phyloP scores from a whole-genome alignment of 345 rosid genomes.

The Rhodamnia rubescens region DNA sequence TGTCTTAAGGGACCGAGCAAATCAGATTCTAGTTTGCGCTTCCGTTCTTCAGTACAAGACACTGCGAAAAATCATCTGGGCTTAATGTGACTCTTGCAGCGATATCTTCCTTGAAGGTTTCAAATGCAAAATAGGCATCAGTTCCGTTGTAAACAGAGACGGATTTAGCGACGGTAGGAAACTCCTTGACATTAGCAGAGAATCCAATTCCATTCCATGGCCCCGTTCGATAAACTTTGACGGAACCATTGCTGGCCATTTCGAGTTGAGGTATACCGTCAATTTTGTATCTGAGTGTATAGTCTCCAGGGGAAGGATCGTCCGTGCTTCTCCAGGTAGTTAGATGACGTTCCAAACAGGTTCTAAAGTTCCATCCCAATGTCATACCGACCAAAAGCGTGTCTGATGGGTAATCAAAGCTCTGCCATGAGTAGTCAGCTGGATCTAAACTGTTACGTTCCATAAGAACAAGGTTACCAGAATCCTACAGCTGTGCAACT shows the following conservation, averaged over 20 bases:
- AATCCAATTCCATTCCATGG: conserved; percentile 27
- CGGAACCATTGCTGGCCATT: not conserved
- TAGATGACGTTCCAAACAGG: not conserved
- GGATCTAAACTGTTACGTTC: not conserved
- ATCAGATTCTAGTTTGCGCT: not conserved
- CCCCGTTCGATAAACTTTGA: not conserved
- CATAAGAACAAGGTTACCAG: conserved; percentile 20
- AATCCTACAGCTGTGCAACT: conserved; percentile 13
- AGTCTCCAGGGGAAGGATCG: conserved; percentile 17
- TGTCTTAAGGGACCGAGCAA: no score
- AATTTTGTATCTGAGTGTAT: not conserved
- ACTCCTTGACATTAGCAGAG: conserved; percentile 1
- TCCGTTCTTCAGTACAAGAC: not conserved
- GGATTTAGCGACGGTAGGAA: not conserved
- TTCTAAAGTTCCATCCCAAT: conserved; percentile 2
- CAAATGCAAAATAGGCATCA: conserved; percentile 4
- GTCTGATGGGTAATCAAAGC: conserved; percentile 20
- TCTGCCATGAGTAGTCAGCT: conserved; percentile 18
- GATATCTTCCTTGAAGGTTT: not conserved
- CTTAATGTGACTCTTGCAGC: not conserved
- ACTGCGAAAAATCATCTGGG: not conserved
- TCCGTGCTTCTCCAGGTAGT: conserved; percentile 4
- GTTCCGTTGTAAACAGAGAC: not conserved
- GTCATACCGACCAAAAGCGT: conserved; percentile 18
- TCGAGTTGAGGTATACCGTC: conserved; percentile 2